Conservation (phyloP, 2,329 filamentous ascomycete species). For the Aspergillus brunneoviolaceus region DNA sequence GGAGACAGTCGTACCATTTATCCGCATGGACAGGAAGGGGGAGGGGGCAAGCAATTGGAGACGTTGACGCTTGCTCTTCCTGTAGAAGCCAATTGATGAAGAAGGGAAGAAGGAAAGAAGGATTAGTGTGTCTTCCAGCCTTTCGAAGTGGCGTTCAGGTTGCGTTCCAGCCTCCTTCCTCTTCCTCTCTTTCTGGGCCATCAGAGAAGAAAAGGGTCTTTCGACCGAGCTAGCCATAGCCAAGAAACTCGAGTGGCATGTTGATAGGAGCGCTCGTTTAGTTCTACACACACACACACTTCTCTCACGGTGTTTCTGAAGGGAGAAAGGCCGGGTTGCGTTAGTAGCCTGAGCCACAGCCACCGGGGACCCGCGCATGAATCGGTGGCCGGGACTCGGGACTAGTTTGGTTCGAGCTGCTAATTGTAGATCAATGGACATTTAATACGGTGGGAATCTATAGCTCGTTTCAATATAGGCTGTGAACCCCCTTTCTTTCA, state of each 20-base stretch:
- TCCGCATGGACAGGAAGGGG: neutral
- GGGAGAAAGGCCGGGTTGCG: neutral
- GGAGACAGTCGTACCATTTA: neutral
- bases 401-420: slow-evolving; percentile 1
- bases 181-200: neutral
- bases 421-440: slow-evolving; percentile 7
- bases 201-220: neutral
- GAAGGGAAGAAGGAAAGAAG: no score
- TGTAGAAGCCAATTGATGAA: neutral
- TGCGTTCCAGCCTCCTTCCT: neutral
- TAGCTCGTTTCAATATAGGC: neutral
- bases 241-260: neutral
- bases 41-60: neutral
- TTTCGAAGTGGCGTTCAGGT: neutral
- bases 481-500: no score
- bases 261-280: neutral
- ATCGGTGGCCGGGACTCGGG: neutral
- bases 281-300: neutral
- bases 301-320: neutral
- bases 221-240: neutral
- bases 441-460: neutral
- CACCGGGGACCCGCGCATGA: neutral
- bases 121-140: neutral
- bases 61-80: neutral
- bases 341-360: neutral